phyloP scores from a whole-genome alignment of 441 rosid genomes.

The Aquilaria agallochum region DNA sequence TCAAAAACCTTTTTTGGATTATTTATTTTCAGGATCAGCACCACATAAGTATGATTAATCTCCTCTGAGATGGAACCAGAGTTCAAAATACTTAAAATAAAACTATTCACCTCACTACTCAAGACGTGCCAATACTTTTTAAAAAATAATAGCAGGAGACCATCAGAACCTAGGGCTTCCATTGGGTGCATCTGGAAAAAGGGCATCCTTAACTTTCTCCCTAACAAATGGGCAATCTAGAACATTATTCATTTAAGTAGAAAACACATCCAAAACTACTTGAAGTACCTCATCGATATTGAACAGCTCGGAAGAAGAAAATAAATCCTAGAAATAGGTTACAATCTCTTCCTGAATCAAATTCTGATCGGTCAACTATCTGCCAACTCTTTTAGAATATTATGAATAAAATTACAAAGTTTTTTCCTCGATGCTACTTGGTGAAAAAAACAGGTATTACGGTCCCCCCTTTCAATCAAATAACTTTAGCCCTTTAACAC shows the following conservation, averaged over 20 bases:
- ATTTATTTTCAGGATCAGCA: background rate
- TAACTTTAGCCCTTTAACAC: background rate
- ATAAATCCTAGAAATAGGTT: background rate
- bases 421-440: background rate
- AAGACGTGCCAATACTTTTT: too few relatives aligned
- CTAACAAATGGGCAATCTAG: too few relatives aligned
- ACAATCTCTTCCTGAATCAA: background rate
- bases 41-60: background rate
- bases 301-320: too few relatives aligned
- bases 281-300: background rate
- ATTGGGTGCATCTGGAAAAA: too few relatives aligned
- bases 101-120: too few relatives aligned
- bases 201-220: too few relatives aligned
- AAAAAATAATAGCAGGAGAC: too few relatives aligned
- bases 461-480: too few relatives aligned
- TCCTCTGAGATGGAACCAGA: too few relatives aligned
- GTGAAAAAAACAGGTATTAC: too few relatives aligned
- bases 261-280: background rate
- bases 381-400: background rate
- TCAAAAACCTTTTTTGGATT: background rate
- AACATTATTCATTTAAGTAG: too few relatives aligned
- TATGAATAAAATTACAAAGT: background rate
- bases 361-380: background rate
- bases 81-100: background rate
- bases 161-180: too few relatives aligned